Evolutionary conservation across 192 early-diverging fungal genomes (phyloP).

Genomic region (Coemansia sp.): DNA sequence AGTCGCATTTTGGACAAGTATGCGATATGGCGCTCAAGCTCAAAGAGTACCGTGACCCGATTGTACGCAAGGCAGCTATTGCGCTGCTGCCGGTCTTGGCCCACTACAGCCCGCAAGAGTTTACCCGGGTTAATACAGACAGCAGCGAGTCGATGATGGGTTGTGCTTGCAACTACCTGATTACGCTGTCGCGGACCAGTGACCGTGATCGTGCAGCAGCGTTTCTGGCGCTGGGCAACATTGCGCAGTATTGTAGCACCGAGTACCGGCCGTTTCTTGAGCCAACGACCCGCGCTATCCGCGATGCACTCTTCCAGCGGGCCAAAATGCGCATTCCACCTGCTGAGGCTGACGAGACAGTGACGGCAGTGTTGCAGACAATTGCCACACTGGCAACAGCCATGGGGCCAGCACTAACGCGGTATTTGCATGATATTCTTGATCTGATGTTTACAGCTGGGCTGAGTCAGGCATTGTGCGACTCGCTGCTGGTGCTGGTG

Average conservation of each 20-base stretch:
- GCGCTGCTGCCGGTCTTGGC: slow-evolving; percentile 82
- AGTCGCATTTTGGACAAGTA: slow-evolving; percentile 70
- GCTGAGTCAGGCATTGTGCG: slow-evolving; percentile 75
- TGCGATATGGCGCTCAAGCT: slow-evolving; percentile 75
- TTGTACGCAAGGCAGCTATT: slow-evolving; percentile 82
- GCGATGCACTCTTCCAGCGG: slow-evolving; percentile 64
- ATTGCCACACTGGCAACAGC: slow-evolving; percentile 86
- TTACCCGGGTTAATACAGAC: slow-evolving; percentile 40
- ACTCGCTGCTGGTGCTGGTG: slow-evolving; percentile 77
- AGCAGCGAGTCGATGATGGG: slow-evolving; percentile 64
- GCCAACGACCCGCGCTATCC: slow-evolving; percentile 70
- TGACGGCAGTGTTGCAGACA: slow-evolving; percentile 73
- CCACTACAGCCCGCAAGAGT: slow-evolving; percentile 69
- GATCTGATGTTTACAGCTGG: slow-evolving; percentile 92
- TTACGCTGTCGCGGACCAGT: slow-evolving; percentile 65
- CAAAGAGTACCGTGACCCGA: slow-evolving; percentile 73
- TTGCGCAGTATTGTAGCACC: slow-evolving; percentile 76
- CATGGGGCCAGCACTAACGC: slow-evolving; percentile 86
- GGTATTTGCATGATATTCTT: slow-evolving; percentile 82
- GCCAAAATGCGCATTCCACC: slow-evolving; percentile 50
- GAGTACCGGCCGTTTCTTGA: slow-evolving; percentile 82
- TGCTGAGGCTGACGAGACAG: slow-evolving; percentile 39
- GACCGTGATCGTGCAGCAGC: slow-evolving; percentile 58
- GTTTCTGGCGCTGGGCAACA: slow-evolving; percentile 81
- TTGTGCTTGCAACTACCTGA: slow-evolving; percentile 72